Percentiles rank a stretch among this genome's conserved stretches.
phyloP scores from a whole-genome alignment of 768 basidiomycete species.

The Epithele typhae region DNA sequence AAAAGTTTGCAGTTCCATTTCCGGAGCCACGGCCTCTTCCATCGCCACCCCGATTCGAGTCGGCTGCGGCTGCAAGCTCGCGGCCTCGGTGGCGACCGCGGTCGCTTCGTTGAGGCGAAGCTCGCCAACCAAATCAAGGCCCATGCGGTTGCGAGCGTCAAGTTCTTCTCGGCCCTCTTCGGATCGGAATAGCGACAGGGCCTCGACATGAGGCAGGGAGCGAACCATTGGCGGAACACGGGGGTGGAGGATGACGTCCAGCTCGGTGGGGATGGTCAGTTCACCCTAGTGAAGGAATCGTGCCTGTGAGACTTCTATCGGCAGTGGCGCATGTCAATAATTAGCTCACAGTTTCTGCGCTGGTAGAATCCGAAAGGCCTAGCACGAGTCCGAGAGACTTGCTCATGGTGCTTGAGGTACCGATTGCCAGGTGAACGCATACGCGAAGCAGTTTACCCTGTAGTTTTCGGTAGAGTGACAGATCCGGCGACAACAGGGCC shows the following conservation, averaged over 20 bases:
- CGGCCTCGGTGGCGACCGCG: conserved; percentile 6
- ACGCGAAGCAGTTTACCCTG: conserved; percentile 42
- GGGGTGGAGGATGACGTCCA: conserved; percentile 73
- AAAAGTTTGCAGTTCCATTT: too few relatives aligned
- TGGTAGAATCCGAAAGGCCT: conserved; percentile 17
- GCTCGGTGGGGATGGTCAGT: conserved; percentile 15
- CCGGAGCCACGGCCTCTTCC: too few relatives aligned
- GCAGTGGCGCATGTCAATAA: not conserved
- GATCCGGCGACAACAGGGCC: conserved; percentile 50
- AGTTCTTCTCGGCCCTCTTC: conserved; percentile 67
- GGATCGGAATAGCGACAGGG: conserved; percentile 52
- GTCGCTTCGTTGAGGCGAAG: conserved; percentile 15
- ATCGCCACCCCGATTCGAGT: too few relatives aligned
- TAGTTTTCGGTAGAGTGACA: conserved; percentile 42
- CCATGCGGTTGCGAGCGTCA: conserved; percentile 38
- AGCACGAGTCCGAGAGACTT: conserved; percentile 57
- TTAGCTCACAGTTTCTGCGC: conserved; percentile 26
- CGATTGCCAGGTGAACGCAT: conserved; percentile 45
- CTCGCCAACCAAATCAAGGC: conserved; percentile 23
- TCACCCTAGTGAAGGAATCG: not conserved
- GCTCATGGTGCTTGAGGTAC: conserved; percentile 56
- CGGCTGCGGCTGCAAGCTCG: too few relatives aligned
- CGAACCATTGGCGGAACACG: conserved; percentile 74
- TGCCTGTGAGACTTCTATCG: not conserved
- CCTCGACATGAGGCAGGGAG: conserved; percentile 58